Base-by-base conservation (phyloP, 495 filamentous ascomycete genomes). In the Penicillium lagena region DNA sequence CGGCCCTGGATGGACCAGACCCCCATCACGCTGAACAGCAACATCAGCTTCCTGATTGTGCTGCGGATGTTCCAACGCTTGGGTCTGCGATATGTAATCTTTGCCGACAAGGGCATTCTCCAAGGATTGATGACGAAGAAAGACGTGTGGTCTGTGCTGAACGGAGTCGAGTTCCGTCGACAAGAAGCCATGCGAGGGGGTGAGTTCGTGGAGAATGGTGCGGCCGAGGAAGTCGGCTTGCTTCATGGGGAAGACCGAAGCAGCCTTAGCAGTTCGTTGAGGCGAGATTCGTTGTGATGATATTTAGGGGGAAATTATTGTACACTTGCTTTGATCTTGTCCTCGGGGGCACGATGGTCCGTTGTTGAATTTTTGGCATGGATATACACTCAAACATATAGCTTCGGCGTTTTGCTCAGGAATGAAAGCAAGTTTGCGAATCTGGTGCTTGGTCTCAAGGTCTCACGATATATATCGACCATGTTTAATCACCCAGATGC, bases 1-100 rank as follows among this genome's bases (percentile, higher is more conserved):
- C 73, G 91, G 11, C 90, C 89, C 7, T 98, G 91, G 90, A 95
- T 98, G 87, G 93, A 98, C 59, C 90, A 96, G 58, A 98, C 93
- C 0, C 93, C 93, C 2, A 86, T 98, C 29, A 96, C 94, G 0
- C 76, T 98, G 10, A 85, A 87, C 29, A 78, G 79, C 30, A 76
- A 82, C 35, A 79, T 77, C 39, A 84, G 76, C 39, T 79, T 97
- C 43, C 78, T 87, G 54, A 76, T 98, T 29, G 87, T 89, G 4
- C 79, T 91, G 12, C 82, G 79, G 32, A 89, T 97, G 76, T 97
- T 98, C 67, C 87, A 94, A 67, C 90, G 89, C 57, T 76, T 98
- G 7, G 93, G 93, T 13, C 63, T 98, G 35, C 77, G 91, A 31
- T 96, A 97, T 64, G 82, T 98, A 5, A 63, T 97, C 3, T 96